These are phyloP conservation scores for Heimioporus retisporus DNA, from an alignment of 1,284 basidiomycete species.

Conservation along the genomic window DNA sequence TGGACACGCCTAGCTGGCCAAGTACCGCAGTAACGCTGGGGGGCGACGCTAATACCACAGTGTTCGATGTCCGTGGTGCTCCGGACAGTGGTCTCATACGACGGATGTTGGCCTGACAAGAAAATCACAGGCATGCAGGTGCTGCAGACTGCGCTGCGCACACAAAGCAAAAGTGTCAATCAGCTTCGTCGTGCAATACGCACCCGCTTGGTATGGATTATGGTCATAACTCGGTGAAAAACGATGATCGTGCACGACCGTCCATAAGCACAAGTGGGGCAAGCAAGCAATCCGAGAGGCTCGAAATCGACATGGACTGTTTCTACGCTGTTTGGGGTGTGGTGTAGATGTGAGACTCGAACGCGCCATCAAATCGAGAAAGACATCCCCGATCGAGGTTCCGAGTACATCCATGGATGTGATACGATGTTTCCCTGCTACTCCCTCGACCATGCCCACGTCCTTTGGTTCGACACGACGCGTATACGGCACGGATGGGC, in stretches of 20 bases:
- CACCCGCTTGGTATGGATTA: constrained; percentile 79
- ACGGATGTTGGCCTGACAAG: constrained; percentile 60
- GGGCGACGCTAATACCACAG: constrained; percentile 54
- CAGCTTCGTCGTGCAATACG: constrained; percentile 75
- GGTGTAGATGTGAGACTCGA: constrained; percentile 39
- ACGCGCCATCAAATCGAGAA: constrained; percentile 75
- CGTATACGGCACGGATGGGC: constrained; percentile 51
- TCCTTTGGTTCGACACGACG: constrained; percentile 70
- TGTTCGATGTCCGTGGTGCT: constrained; percentile 40
- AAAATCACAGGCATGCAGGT: constrained; percentile 75
- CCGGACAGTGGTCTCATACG: constrained; percentile 56
- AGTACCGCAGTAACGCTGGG: constrained; percentile 57
- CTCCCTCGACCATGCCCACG: constrained; percentile 61
- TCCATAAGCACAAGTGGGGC: constrained; percentile 57
- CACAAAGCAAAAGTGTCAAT: constrained; percentile 70
- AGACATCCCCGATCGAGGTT: constrained; percentile 85
- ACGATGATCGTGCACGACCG: constrained; percentile 61
- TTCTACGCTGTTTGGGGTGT: constrained; percentile 3
- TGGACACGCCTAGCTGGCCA: constrained; percentile 44
- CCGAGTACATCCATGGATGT: constrained; percentile 73
- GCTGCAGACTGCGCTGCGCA: constrained; percentile 72
- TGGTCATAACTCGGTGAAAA: constrained; percentile 73
- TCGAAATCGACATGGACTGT: constrained; percentile 20
- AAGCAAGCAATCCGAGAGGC: constrained; percentile 50
- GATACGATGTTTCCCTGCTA: constrained; percentile 51